Evolutionary conservation across 352 stramenopile species (phyloP), one percentile per base, ranked within the genome.

Genomic region (Globisporangium irregulare): DNA sequence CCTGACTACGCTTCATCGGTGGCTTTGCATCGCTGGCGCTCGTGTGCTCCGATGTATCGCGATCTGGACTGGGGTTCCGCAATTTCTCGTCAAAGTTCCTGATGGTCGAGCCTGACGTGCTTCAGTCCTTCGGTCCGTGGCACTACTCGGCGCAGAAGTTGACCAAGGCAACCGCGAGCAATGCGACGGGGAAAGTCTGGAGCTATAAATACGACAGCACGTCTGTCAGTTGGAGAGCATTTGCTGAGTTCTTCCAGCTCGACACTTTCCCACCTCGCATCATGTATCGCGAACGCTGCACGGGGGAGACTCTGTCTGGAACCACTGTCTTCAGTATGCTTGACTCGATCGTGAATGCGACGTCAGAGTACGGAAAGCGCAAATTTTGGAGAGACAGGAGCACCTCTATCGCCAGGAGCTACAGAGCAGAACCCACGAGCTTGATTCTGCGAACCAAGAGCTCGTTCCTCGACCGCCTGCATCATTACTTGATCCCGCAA

Each of bases 401-500:
- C 4, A 3, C 3, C 10, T 59, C 25, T 4, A 22, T 4, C 53
- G 5, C 24, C 15, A 54, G 46, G 46, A 54, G 46, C 20, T 54
- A 14, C 46, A 0, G 6, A 48, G 14, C 41, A 48, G 53, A 59
- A 25, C 53, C 53, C 18, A 25, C 38, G 25, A 18, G 12, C 25
- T 6, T 38, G 53, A 59, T 24, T 20, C 34, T 67, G 29, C 62
- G 50, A 32, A 53, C 62, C 10, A 22, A 48, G 48, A 59, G 41
- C 9, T 32, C 0, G 34, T 68, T 48, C 53, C 20, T 56, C 14
- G 62, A 62, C 53, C 32, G 25, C n/a, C 14, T 68, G n/a, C 62
- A 68, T 18, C 62, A 62, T 41, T 68, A 43, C 22, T 22, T 62
- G 15, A 15, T 68, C 18, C 62, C 62, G n/a, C 51, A 62, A 24